Percentiles rank a stretch among this genome's conserved stretches.
Evolutionary conservation across 2,329 filamentous ascomycete species (phyloP).

Genomic region (Sarocladiaceae sp.): DNA sequence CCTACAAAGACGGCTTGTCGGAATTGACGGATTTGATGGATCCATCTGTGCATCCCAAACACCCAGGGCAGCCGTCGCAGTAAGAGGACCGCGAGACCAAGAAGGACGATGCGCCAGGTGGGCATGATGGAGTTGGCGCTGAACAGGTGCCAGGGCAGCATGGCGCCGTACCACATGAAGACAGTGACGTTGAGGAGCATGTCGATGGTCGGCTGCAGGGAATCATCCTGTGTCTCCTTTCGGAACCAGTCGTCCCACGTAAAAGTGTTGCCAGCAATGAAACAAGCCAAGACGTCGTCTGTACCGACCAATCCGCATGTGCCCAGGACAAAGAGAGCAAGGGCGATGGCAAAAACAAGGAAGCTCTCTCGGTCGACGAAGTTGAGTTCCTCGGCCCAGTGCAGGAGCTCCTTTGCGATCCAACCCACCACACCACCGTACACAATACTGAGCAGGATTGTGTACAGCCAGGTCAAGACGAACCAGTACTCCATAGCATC

Average conservation of each 20-base stretch:
- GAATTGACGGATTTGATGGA: conserved; percentile 70
- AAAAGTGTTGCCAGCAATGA: conserved; percentile 85
- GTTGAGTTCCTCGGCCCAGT: conserved; percentile 74
- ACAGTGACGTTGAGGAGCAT: conserved; percentile 87
- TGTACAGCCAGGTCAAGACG: conserved; percentile 39
- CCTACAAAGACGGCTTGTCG: conserved; percentile 80
- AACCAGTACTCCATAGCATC: conserved; percentile 39
- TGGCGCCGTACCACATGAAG: conserved; percentile 86
- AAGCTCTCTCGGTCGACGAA: conserved; percentile 86
- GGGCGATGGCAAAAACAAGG: conserved; percentile 75
- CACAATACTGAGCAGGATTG: conserved; percentile 34
- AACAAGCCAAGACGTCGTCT: conserved; percentile 86
- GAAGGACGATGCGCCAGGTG: conserved; percentile 62
- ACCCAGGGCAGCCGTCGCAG: conserved; percentile 74
- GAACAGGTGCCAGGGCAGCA: conserved; percentile 75
- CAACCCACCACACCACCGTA: conserved; percentile 33
- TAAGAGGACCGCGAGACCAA: conserved; percentile 71
- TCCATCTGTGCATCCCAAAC: conserved; percentile 63
- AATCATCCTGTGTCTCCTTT: conserved; percentile 80
- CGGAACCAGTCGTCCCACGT: conserved; percentile 96
- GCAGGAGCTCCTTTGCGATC: conserved; percentile 46
- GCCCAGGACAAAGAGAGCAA: conserved; percentile 80
- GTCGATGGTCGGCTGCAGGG: conserved; percentile 87
- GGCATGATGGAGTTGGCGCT: conserved; percentile 61
- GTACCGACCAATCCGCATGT: conserved; percentile 83